phyloP scores from a whole-genome alignment of 768 basidiomycete genomes.

The Lactarius pseudohatsudake region DNA sequence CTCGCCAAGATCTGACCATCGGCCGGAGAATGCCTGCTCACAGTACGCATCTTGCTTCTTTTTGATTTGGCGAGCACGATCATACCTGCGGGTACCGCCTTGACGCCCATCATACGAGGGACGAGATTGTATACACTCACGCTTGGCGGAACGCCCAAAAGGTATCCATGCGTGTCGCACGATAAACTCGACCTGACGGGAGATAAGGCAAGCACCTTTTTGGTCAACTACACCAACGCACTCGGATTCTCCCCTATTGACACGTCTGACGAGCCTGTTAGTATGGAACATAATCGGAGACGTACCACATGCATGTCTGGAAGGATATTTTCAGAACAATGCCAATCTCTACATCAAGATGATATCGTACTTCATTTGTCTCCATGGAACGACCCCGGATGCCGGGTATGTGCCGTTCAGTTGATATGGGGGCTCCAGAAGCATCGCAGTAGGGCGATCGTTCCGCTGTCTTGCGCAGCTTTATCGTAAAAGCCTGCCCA shows the following conservation, averaged over 20 bases:
- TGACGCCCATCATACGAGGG: no score
- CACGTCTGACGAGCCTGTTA: constrained; percentile 8
- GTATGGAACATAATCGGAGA: constrained; percentile 17
- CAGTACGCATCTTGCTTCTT: constrained; percentile 70
- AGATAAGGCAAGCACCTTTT: neutral
- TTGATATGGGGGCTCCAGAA: constrained; percentile 71
- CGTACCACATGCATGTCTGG: constrained; percentile 60
- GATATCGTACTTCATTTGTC: constrained; percentile 68
- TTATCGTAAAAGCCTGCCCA: constrained; percentile 78
- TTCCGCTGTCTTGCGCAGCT: constrained; percentile 67
- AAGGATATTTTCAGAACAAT: neutral
- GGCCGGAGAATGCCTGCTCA: constrained; percentile 44
- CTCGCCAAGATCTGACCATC: constrained; percentile 46
- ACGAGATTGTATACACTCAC: constrained; percentile 27
- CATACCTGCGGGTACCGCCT: constrained; percentile 42
- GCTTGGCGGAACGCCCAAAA: constrained; percentile 70
- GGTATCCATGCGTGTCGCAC: constrained; percentile 65
- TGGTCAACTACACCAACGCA: constrained; percentile 8
- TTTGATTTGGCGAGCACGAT: constrained; percentile 64
- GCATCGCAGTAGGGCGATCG: constrained; percentile 65
- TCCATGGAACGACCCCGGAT: constrained; percentile 41
- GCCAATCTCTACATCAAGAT: neutral
- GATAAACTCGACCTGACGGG: constrained; percentile 29
- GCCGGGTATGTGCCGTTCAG: constrained; percentile 42
- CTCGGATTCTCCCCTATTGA: constrained; percentile 57